phyloP scores from a whole-genome alignment of 148 eudicot species.

The Nyssa sinensis region DNA sequence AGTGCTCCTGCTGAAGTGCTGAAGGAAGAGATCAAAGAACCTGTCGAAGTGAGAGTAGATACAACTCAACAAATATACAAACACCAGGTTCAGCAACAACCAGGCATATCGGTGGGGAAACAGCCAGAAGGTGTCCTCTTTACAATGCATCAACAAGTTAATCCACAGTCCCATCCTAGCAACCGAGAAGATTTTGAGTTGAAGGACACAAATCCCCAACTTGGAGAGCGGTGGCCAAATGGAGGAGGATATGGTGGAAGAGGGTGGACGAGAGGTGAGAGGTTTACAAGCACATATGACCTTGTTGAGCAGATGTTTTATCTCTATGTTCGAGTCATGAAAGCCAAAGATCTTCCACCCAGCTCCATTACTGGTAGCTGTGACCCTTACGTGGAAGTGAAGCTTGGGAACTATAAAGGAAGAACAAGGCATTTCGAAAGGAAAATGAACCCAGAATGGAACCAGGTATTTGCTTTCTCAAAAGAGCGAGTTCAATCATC shows the following conservation, averaged over 20 bases:
- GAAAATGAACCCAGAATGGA: conserved; percentile 42
- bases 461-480: conserved; percentile 39
- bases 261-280: conserved; percentile 36
- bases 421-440: conserved; percentile 31
- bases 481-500: conserved; percentile 43
- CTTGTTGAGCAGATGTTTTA: conserved; percentile 41
- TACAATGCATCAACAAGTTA: conserved; percentile 36
- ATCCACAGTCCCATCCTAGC: conserved; percentile 25
- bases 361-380: conserved; percentile 23
- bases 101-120: conserved; percentile 12
- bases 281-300: conserved; percentile 31
- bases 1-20: neutral
- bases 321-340: conserved; percentile 41
- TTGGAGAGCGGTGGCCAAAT: conserved; percentile 46
- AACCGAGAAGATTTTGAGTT: conserved; percentile 48
- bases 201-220: conserved; percentile 44
- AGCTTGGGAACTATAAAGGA: conserved; percentile 41
- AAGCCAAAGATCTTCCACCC: conserved; percentile 35
- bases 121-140: conserved; percentile 21
- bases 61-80: conserved; percentile 11
- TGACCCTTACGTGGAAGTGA: conserved; percentile 42
- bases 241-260: conserved; percentile 43
- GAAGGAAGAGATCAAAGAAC: neutral
- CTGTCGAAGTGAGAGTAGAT: conserved; percentile 2
- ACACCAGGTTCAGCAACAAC: conserved; percentile 20